A percentile compares a stretch with the other conserved stretches of the same genome.
Conservation (phyloP, 306 rosid genomes). For the Casuarina glauca region DNA sequence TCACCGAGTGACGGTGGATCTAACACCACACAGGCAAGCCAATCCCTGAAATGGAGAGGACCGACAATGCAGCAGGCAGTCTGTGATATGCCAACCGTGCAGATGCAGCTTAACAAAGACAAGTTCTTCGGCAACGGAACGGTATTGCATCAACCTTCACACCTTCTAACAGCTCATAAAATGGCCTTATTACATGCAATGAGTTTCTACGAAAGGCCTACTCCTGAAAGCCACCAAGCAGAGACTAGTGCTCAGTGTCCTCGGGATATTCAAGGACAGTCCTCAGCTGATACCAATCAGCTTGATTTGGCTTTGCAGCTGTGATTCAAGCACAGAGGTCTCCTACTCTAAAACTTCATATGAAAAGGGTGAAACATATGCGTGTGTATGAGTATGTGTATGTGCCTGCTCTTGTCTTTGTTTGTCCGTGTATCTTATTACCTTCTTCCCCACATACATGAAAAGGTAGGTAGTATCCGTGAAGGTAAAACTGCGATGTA, state of each 20-base stretch:
- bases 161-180: neutral
- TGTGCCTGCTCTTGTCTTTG: too few relatives aligned
- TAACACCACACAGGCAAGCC: conserved; percentile 9
- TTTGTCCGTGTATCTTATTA: neutral
- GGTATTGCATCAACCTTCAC: conserved; percentile 5
- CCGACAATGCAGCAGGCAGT: neutral
- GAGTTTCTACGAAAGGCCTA: conserved; percentile 6
- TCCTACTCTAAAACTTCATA: neutral
- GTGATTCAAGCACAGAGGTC: conserved; percentile 10
- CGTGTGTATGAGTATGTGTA: too few relatives aligned
- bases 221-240: conserved; percentile 10
- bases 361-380: neutral
- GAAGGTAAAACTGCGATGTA: neutral
- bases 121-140: neutral
- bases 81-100: neutral
- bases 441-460: neutral
- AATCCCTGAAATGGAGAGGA: neutral
- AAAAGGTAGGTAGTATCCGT: neutral
- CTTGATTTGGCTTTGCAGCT: conserved; percentile 42
- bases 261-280: neutral
- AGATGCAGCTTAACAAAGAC: conserved; percentile 10
- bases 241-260: conserved; percentile 13
- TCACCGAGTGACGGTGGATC: conserved; percentile 5
- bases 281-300: conserved; percentile 19
- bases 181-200: conserved; percentile 17